These are phyloP conservation scores for Leptographium wingfieldii DNA, from an alignment of 2,329 filamentous ascomycete species.

Conservation along the genomic window DNA sequence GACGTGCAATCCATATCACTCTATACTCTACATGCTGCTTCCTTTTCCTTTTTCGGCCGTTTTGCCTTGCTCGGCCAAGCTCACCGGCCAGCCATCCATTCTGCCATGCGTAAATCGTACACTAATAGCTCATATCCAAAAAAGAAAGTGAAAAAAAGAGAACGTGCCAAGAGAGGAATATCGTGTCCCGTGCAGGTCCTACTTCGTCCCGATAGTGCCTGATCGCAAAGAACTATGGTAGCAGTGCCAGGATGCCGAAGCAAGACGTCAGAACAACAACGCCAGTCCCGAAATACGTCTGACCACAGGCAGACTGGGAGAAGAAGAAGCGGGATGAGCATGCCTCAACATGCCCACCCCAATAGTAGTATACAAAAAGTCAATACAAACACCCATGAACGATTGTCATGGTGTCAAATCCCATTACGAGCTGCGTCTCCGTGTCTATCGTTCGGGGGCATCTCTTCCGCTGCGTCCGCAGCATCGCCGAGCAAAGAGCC, in stretches of 20 bases:
- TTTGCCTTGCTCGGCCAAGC: background rate
- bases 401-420: background rate
- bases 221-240: background rate
- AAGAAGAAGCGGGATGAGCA: background rate
- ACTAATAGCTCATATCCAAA: background rate
- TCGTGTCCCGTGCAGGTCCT: background rate
- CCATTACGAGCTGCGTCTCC: background rate
- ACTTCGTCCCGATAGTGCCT: background rate
- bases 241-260: background rate
- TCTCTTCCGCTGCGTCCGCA: conserved; percentile 17
- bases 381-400: background rate
- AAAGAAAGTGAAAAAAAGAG: background rate
- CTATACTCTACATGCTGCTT: background rate
- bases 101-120: background rate
- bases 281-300: conserved; percentile 2
- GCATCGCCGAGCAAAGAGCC: conserved; percentile 25
- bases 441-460: background rate
- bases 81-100: background rate
- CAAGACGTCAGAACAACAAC: background rate
- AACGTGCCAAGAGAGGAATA: background rate
- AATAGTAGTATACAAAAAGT: conserved; percentile 1
- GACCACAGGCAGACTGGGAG: background rate
- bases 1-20: background rate
- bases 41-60: background rate
- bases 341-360: background rate